Conservation (phyloP, 2,329 filamentous ascomycete genomes). For the Xylariales sp. region DNA sequence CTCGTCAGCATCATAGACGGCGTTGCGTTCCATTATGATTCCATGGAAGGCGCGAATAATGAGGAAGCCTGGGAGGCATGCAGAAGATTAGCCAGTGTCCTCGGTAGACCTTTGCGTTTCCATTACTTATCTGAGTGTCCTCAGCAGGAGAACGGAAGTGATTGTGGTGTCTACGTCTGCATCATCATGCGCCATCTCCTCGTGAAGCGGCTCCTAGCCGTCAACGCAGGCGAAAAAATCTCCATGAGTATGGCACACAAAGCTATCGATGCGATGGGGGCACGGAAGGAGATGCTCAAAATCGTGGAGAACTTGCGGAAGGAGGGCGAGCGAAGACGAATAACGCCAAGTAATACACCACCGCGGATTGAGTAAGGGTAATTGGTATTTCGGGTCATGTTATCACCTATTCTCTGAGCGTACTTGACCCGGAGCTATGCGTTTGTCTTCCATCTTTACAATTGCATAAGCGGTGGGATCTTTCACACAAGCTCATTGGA, state of each 20-base stretch:
- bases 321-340: slow-evolving; percentile 73
- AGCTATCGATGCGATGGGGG: slow-evolving; percentile 73
- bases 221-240: slow-evolving; percentile 78
- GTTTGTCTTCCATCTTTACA: no score
- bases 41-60: slow-evolving; percentile 70
- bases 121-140: slow-evolving; percentile 81
- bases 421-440: no score
- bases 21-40: slow-evolving; percentile 96
- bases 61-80: slow-evolving; percentile 67
- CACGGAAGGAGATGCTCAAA: slow-evolving; percentile 84
- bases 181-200: slow-evolving; percentile 93
- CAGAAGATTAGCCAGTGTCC: slow-evolving; percentile 62
- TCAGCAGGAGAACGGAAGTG: slow-evolving; percentile 85
- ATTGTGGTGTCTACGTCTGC: slow-evolving; percentile 96
- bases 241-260: slow-evolving; percentile 91
- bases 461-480: no score
- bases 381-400: no score
- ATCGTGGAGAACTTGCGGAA: slow-evolving; percentile 84
- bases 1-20: slow-evolving; percentile 85
- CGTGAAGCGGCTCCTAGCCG: slow-evolving; percentile 73
- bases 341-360: slow-evolving; percentile 33
- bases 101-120: slow-evolving; percentile 66
- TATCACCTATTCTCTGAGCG: no score
- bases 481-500: no score
- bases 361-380: slow-evolving; percentile 38